Evolutionary conservation across 495 filamentous ascomycete genomes (phyloP), one percentile per base, ranked within the genome.

Genomic region (Astrothelium subdiscretum): DNA sequence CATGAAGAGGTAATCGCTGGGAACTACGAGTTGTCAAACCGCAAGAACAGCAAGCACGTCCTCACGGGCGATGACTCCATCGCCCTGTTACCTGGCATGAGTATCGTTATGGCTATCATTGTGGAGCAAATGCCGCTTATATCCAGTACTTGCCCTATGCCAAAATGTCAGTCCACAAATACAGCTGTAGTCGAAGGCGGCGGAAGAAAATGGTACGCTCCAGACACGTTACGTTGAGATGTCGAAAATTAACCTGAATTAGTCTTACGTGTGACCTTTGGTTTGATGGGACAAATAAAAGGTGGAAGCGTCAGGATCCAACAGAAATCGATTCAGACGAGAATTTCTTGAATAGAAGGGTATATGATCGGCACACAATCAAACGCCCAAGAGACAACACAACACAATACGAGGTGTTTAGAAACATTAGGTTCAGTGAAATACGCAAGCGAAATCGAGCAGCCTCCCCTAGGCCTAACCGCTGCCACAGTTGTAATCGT

Each of bases 401-500:
- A 40, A 40, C 35, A 40, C 35, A 40, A 40, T 40, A 40, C 15
- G 35, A 40, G 35, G 35, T 40, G 35, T 40, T 40, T 15, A 40
- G 35, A 40, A 40, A 40, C 15, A 15, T 40, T 15, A 40, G 35
- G 35, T 40, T 6, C n/a, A n/a, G n/a, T n/a, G n/a, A n/a, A n/a
- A n/a, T n/a, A n/a, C n/a, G n/a, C n/a, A n/a, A n/a, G n/a, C n/a
- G n/a, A n/a, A n/a, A n/a, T n/a, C n/a, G n/a, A n/a, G n/a, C n/a
- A n/a, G n/a, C n/a, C n/a, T n/a, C n/a, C n/a, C n/a, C n/a, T 40
- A 40, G 35, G 6, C 94, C 94, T 61, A 95, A 95, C 63, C 84
- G 94, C 75, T 97, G 94, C 73, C 95, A 97, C 77, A 97, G 94
- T 75, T 98, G 94, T 80, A 96, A 97, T 75, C 81, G 94, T 73